A percentile compares a stretch with the other conserved stretches of the same genome.
Conservation (phyloP, 2,329 filamentous ascomycete genomes). For the Colletotrichum musae region DNA sequence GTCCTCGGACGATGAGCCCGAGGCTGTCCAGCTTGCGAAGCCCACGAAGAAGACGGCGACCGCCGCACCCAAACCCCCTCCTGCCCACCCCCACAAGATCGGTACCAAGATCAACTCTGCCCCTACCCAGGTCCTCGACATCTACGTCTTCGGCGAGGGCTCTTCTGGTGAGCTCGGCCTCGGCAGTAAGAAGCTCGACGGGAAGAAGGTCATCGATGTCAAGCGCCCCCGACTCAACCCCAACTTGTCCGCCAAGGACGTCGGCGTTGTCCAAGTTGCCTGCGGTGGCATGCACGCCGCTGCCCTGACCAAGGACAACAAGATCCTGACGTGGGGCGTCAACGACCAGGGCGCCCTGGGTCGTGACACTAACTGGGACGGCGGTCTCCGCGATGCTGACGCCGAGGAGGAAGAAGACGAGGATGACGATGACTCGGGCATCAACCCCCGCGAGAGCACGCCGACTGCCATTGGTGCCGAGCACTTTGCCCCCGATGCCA, state of each 20-base stretch:
- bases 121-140: slow-evolving; percentile 75
- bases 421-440: slow-evolving; percentile 73
- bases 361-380: slow-evolving; percentile 78
- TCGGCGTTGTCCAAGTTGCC: slow-evolving; percentile 81
- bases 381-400: slow-evolving; percentile 71
- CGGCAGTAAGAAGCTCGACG: slow-evolving; percentile 74
- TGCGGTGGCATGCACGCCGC: slow-evolving; percentile 87
- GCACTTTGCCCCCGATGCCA: slow-evolving; percentile 72
- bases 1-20: slow-evolving; percentile 35
- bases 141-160: slow-evolving; percentile 87
- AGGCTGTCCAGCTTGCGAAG: slow-evolving; percentile 39
- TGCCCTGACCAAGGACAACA: slow-evolving; percentile 84
- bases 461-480: slow-evolving; percentile 73
- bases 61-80: slow-evolving; percentile 37
- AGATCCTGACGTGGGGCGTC: slow-evolving; percentile 88
- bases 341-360: slow-evolving; percentile 89
- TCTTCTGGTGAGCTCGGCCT: slow-evolving; percentile 87
- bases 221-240: slow-evolving; percentile 81
- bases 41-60: slow-evolving; percentile 35
- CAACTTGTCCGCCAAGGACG: slow-evolving; percentile 67
- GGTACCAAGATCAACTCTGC: slow-evolving; percentile 65
- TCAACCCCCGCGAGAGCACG: slow-evolving; percentile 82
- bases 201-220: slow-evolving; percentile 77
- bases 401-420: slow-evolving; percentile 49
- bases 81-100: slow-evolving; percentile 38